Conservation (phyloP, 352 stramenopile genomes). For the Paralagenidium karlingii region DNA sequence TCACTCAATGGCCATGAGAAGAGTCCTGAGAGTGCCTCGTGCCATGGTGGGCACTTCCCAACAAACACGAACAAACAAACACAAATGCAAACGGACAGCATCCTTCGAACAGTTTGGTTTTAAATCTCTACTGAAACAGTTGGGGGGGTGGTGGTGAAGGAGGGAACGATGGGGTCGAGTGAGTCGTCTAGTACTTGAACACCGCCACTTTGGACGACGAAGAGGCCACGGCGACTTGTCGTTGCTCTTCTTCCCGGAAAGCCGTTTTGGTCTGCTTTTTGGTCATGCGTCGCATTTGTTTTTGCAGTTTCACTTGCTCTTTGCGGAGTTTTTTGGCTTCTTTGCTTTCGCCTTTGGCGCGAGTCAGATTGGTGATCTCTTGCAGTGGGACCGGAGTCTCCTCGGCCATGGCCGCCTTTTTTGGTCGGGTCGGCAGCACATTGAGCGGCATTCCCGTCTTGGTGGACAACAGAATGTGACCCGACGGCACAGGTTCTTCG, state of each 20-base stretch:
- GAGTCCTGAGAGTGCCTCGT: too few relatives aligned
- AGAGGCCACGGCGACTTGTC: constrained; percentile 33
- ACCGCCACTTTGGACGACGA: too few relatives aligned
- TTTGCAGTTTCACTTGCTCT: constrained; percentile 84
- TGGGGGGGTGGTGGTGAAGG: too few relatives aligned
- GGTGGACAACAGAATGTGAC: constrained; percentile 82
- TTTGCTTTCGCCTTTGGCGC: constrained; percentile 75
- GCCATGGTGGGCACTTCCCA: too few relatives aligned
- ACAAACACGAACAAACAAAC: too few relatives aligned
- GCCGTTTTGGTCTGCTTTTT: constrained; percentile 93
- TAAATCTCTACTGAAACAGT: too few relatives aligned
- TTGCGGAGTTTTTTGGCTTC: constrained; percentile 92
- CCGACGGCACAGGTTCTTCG: constrained; percentile 18
- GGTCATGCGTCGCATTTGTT: constrained; percentile 81
- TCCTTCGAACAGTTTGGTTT: too few relatives aligned
- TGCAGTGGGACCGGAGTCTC: constrained; percentile 3
- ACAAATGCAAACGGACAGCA: too few relatives aligned
- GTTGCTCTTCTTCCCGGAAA: constrained; percentile 88
- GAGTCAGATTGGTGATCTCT: constrained; percentile 4
- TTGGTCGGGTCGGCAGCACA: constrained; percentile 52
- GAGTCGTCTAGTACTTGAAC: too few relatives aligned
- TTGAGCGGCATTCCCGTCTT: constrained; percentile 94
- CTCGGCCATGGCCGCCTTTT: constrained; percentile 8
- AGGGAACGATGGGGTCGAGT: too few relatives aligned
- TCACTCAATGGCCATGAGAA: too few relatives aligned